phyloP scores from a whole-genome alignment of 169 alveolate species.

The Plasmodium coatneyi region DNA sequence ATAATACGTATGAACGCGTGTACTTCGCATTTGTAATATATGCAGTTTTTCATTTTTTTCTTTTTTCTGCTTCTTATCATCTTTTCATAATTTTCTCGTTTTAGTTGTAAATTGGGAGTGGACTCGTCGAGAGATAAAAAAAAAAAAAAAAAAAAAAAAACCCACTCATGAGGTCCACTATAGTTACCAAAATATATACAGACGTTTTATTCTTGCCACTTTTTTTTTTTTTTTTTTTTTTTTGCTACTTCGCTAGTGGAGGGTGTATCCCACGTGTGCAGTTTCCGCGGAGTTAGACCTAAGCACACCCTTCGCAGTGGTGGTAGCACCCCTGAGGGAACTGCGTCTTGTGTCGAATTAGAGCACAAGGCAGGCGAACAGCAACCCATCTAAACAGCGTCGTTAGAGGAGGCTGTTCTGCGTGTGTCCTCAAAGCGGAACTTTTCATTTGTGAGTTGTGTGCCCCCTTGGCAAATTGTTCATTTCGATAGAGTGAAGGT shows the following conservation, averaged over 20 bases:
- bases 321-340: background rate
- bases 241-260: background rate
- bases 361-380: background rate
- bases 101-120: background rate
- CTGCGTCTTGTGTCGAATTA: background rate
- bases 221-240: constrained; percentile 16
- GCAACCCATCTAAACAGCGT: background rate
- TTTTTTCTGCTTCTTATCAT: background rate
- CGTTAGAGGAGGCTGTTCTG: background rate
- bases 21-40: constrained; percentile 4
- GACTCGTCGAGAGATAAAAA: constrained; percentile 3
- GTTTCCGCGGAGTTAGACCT: background rate
- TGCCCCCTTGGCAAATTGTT: background rate
- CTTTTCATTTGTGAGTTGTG: background rate
- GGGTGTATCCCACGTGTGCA: background rate
- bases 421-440: background rate
- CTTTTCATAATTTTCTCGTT: background rate
- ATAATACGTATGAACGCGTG: background rate
- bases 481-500: background rate
- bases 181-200: background rate
- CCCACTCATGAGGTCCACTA: background rate
- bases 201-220: background rate
- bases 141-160: background rate
- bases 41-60: background rate
- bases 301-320: background rate